Conservation (phyloP, 2,329 filamentous ascomycete species). For the Magnaporthales sp. region DNA sequence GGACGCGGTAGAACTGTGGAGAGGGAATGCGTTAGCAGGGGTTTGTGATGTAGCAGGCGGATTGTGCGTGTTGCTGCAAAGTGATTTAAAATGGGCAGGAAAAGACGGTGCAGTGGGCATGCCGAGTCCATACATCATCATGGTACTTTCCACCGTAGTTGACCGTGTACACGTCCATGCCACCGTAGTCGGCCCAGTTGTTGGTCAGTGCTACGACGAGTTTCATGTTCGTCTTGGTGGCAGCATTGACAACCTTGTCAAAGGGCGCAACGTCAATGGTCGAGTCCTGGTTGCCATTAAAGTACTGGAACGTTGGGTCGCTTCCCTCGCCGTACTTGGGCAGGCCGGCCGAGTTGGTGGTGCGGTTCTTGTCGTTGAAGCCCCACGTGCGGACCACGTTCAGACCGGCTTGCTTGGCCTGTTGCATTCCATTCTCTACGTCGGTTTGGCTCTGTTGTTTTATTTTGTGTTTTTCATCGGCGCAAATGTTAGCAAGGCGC, state of each 20-base stretch:
- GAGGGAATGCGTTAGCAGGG: background rate
- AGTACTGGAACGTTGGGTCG: conserved; percentile 4
- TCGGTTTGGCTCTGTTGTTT: conserved; percentile 33
- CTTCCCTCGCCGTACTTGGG: background rate
- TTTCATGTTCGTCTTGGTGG: conserved; percentile 8
- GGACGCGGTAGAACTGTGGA: conserved; percentile 2
- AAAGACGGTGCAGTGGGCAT: background rate
- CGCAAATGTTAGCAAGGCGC: background rate
- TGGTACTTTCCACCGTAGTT: conserved; percentile 5
- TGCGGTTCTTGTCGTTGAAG: conserved; percentile 6
- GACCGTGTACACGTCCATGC: conserved; percentile 12
- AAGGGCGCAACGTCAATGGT: conserved; percentile 6
- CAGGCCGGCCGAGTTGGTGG: background rate
- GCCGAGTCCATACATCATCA: conserved; percentile 1
- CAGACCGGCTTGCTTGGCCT: conserved; percentile 44
- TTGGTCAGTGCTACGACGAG: conserved; percentile 8
- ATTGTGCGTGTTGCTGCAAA: too few relatives aligned
- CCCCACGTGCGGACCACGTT: conserved; percentile 10
- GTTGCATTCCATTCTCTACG: conserved; percentile 46
- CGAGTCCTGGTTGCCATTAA: background rate
- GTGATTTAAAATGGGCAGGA: background rate
- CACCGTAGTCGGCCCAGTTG: conserved; percentile 13
- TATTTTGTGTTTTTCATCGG: background rate
- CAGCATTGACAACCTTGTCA: conserved; percentile 7
- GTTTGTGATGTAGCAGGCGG: too few relatives aligned